These are phyloP conservation scores for Kwoniella botswanensis DNA, from an alignment of 768 basidiomycete species.

Conservation along the genomic window DNA sequence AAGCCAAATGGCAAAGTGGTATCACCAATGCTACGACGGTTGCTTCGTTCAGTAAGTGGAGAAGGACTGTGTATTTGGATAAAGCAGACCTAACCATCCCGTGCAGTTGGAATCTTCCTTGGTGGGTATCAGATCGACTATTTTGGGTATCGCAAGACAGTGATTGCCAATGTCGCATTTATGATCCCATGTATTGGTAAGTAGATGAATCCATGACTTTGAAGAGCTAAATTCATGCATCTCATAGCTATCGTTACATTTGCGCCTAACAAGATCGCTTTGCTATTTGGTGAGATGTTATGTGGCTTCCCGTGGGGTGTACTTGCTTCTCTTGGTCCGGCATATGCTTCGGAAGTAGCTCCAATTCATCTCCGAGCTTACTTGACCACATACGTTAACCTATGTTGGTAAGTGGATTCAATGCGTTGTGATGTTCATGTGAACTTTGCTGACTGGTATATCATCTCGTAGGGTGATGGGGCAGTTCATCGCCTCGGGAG, in stretches of 20 bases:
- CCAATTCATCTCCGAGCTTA: constrained; percentile 48
- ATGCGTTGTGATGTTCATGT: not conserved
- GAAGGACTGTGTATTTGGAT: constrained; percentile 9
- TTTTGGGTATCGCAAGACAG: constrained; percentile 56
- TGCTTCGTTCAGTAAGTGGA: constrained; percentile 36
- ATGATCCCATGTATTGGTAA: constrained; percentile 49
- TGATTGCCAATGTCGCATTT: constrained; percentile 45
- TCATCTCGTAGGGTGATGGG: not conserved
- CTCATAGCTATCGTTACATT: constrained; percentile 34
- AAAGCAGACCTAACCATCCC: not conserved
- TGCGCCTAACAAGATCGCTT: constrained; percentile 26
- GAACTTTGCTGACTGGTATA: no score
- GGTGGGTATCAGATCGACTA: constrained; percentile 43
- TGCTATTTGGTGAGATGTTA: constrained; percentile 30
- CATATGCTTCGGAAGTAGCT: constrained; percentile 49
- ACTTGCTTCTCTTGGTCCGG: constrained; percentile 37
- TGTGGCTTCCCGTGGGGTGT: constrained; percentile 41
- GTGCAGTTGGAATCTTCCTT: constrained; percentile 3
- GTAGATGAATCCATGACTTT: constrained; percentile 27
- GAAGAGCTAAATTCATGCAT: constrained; percentile 35
- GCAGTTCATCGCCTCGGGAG: constrained; percentile 42
- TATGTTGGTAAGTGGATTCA: constrained; percentile 50
- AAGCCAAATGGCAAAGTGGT: not conserved
- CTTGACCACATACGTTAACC: constrained; percentile 50
- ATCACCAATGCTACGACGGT: constrained; percentile 13